Evolutionary conservation across 2,329 filamentous ascomycete genomes (phyloP), one percentile per base, ranked within the genome.

Genomic region (Ilyonectria sp.): DNA sequence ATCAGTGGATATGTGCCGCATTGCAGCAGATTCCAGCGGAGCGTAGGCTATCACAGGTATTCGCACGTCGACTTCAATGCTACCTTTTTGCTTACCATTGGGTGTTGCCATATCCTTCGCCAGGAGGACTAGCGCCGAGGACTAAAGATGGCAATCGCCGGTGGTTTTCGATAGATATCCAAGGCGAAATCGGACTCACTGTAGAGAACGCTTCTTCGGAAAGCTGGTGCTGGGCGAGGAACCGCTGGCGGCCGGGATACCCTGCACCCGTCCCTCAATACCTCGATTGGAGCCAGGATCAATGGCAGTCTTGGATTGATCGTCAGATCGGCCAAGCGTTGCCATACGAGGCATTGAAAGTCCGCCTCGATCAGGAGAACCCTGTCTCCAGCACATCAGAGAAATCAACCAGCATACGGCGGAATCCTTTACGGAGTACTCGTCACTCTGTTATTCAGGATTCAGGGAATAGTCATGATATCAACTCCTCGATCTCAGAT

Each of bases 81-180:
- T 55, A 55, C 50, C 49, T 65, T 10, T 65, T 60, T 60, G 43
- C 49, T 50, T 55, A 60, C 8, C 49, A 65, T 15, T 65, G 21
- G 55, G 56, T 65, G 21, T 60, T 65, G 33, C 62, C 40, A 60
- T 65, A 65, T 17, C 62, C 62, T 55, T 15, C 56, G 33, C 56
- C 37, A 13, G 40, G 49, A 54, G 47, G 50, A 4, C 56, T 65
- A 53, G 63, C 63, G 6, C 56, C 56, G 4, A 65, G 49, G 40
- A 59, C 55, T 33, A 65, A 60, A 44, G 19, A 60, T 60, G 40
- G 63, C 1, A 65, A 65, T 47, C 49, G 56, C 40, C 49, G 49
- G 49, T 65, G 56, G 63, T 65, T 65, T 60, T 65, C 63, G 17
- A 65, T 65, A 54, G 55, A 65, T 55, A 60, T 60, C 31, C 49